Conservation (phyloP, 1,284 basidiomycete species). For the Anthracocystis walkeri region DNA sequence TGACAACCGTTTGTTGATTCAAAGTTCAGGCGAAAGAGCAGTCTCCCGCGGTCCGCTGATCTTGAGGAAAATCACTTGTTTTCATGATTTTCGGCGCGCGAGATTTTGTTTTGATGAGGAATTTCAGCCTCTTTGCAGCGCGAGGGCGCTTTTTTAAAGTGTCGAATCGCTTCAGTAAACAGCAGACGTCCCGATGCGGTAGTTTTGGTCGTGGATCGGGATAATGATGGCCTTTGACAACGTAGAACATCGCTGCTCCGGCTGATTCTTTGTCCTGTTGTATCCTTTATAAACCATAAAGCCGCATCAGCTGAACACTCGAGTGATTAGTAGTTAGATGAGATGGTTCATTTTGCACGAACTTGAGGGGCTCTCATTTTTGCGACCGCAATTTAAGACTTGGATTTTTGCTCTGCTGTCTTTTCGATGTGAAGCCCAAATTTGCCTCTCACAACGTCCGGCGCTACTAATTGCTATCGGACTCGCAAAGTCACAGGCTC, state of each 20-base stretch:
- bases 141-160: too few species aligned
- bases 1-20: too few species aligned
- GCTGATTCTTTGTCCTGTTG: too few species aligned
- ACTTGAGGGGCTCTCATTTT: neutral
- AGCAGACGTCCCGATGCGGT: neutral
- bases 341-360: too few species aligned
- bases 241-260: too few species aligned
- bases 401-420: neutral
- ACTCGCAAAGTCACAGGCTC: too few species aligned
- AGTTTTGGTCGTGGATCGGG: neutral
- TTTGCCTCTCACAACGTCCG: neutral
- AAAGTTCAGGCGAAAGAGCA: constrained; percentile 4
- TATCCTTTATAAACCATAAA: too few species aligned
- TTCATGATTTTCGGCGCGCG: constrained; percentile 2
- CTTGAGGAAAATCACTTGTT: neutral
- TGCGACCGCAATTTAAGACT: neutral
- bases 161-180: constrained; percentile 1
- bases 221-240: neutral
- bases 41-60: constrained; percentile 6
- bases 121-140: neutral
- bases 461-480: too few species aligned
- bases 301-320: too few species aligned
- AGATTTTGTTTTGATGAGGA: constrained; percentile 2
- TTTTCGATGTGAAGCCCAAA: neutral
- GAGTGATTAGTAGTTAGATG: too few species aligned